Evolutionary conservation across 2,329 filamentous ascomycete species (phyloP), one percentile per base, ranked within the genome.

Genomic region (Scleromitrula shiraiana): DNA sequence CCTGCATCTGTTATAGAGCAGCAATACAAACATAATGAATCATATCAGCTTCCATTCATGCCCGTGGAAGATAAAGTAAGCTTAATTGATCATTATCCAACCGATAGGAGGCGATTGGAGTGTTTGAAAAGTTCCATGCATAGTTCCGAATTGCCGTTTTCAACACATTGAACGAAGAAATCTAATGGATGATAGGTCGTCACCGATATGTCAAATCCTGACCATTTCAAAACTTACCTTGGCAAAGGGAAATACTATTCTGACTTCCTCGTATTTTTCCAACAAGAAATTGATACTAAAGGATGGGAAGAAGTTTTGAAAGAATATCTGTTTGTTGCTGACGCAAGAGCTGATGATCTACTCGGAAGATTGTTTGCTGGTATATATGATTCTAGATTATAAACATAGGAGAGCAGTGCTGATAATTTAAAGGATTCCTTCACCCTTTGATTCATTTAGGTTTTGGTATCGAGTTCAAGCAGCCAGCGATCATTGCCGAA

Each of bases 391-490:
- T 35, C 12, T 19, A 12, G 10, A 19, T 8, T 17, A n/a, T 19
- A 20, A 14, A 15, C 4, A 22, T 20, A n/a, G 8, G 2, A 12
- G 15, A 8, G 17, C 12, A 3, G 17, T 24, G 10, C 17, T 50
- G n/a, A 40, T 7, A 39, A 30, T 33, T 17, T 19, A 29, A 56
- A 76, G 81, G 85, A 0, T 75, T 91, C 53, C 57, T 89, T 2
- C 88, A 95, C 60, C 88, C 88, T 2, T 68, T 93, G 14, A 90
- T 95, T 53, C 88, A 95, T 62, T 74, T 95, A 17, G 85, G 88
- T 41, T 95, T 88, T 61, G 89, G 85, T 4, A 63, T 95, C 29
- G 88, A 95, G 62, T 95, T 88, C 69, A 64, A 75, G 8, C 88
- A 95, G 61, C 87, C 87, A 2, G 85, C 85, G 30, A 80, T 95